Evolutionary conservation across 306 rosid species (phyloP).

Genomic region (Benincasa hispida): DNA sequence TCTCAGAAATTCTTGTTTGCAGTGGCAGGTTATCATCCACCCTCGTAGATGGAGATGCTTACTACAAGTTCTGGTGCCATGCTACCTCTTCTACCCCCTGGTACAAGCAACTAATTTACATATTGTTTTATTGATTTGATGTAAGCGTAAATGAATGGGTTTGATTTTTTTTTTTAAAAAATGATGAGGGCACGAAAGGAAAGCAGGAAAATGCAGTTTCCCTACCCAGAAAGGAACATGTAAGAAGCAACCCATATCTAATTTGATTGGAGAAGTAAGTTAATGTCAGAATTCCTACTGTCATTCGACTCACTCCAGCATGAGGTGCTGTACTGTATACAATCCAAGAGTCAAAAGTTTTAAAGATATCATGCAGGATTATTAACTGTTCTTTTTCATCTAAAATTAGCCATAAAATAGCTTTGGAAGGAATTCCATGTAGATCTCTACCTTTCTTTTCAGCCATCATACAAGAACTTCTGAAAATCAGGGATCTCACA

Average conservation of each 20-base stretch:
- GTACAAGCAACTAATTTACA: constrained; percentile 16
- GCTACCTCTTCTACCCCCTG: constrained; percentile 28
- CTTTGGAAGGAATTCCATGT: background rate
- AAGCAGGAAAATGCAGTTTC: background rate
- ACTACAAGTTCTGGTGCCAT: constrained; percentile 24
- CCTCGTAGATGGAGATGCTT: constrained; percentile 12
- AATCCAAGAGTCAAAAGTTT: background rate
- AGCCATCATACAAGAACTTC: background rate
- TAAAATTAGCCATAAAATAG: background rate
- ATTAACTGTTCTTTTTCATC: background rate
- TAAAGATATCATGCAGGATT: background rate
- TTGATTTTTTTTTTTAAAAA: too few species aligned
- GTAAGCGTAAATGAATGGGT: background rate
- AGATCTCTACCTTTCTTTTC: background rate
- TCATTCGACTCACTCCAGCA: background rate
- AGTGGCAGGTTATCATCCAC: background rate
- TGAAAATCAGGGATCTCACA: background rate
- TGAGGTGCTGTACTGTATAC: background rate
- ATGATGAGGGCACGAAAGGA: too few species aligned
- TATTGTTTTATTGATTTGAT: background rate
- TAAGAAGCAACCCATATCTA: background rate
- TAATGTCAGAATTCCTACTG: background rate
- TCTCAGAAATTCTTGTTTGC: background rate
- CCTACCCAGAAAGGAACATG: background rate
- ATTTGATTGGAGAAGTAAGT: background rate